A percentile compares a stretch with the other conserved stretches of the same genome.
Evolutionary conservation across 768 basidiomycete species (phyloP).

Genomic region (Naematelia encephala): DNA sequence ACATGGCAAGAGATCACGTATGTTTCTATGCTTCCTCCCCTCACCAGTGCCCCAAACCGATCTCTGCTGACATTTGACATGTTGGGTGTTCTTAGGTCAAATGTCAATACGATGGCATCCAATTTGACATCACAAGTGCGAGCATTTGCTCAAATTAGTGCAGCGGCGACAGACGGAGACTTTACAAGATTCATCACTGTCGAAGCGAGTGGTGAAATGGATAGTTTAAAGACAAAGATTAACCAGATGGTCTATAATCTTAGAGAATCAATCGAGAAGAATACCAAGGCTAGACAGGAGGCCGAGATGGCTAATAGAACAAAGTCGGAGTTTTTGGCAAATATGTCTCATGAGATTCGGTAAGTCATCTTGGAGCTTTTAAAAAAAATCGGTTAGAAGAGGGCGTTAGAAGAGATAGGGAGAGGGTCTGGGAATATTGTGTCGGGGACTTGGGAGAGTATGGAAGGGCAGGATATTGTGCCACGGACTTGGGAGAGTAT

Average conservation of each 20-base stretch:
- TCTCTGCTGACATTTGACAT: neutral
- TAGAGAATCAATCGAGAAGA: slow-evolving; percentile 95
- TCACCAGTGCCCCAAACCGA: neutral
- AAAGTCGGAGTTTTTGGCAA: slow-evolving; percentile 97
- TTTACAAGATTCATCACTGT: slow-evolving; percentile 99
- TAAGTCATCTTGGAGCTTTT: slow-evolving; percentile 52
- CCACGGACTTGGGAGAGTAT: too few species aligned
- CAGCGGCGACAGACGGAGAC: slow-evolving; percentile 97
- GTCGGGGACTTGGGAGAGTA: too few species aligned
- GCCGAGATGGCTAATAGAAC: slow-evolving; percentile 96
- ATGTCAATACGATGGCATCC: slow-evolving; percentile 89
- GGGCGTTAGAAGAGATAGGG: too few species aligned
- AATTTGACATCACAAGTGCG: slow-evolving; percentile 60
- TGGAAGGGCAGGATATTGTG: too few species aligned
- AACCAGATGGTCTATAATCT: slow-evolving; percentile 93
- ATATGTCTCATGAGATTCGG: slow-evolving; percentile 97
- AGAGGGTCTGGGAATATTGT: too few species aligned
- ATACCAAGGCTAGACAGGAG: slow-evolving; percentile 92
- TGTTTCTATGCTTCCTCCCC: slow-evolving; percentile 44
- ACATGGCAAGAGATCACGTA: slow-evolving; percentile 99
- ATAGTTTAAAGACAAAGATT: slow-evolving; percentile 90
- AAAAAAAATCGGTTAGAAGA: too few species aligned
- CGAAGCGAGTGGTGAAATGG: slow-evolving; percentile 98
- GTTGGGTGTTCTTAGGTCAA: slow-evolving; percentile 64
- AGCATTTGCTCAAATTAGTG: slow-evolving; percentile 97